Evolutionary conservation across 352 stramenopile genomes (phyloP).

Genomic region (Globisporangium viniferum): DNA sequence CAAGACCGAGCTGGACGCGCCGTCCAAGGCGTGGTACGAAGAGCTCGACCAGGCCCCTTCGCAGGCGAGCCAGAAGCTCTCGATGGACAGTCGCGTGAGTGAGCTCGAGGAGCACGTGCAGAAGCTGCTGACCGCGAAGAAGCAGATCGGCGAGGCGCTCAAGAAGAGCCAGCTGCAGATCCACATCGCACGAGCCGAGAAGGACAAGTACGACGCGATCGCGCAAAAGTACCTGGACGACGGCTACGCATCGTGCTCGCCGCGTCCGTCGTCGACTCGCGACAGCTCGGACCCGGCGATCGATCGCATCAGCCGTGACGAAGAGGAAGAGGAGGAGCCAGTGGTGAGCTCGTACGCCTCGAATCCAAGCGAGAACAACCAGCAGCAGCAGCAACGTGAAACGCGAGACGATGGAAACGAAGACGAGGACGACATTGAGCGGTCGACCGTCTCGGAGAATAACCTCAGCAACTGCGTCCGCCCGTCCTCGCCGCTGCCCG

Average conservation of each 20-base stretch:
- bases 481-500: slow-evolving; percentile 10
- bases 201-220: slow-evolving; percentile 31
- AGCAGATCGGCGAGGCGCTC: slow-evolving; percentile 34
- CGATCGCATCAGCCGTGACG: background rate
- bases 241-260: slow-evolving; percentile 18
- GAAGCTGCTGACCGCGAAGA: slow-evolving; percentile 32
- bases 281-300: background rate
- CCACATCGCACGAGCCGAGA: slow-evolving; percentile 24
- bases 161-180: slow-evolving; percentile 37
- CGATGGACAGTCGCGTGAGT: slow-evolving; percentile 34
- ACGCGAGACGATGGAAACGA: background rate
- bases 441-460: slow-evolving; percentile 5
- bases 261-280: background rate
- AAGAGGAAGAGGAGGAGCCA: background rate
- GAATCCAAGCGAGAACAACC: background rate
- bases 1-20: slow-evolving; percentile 17
- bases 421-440: background rate
- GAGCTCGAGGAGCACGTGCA: slow-evolving; percentile 42
- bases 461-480: background rate
- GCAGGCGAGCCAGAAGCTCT: slow-evolving; percentile 19
- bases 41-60: slow-evolving; percentile 20
- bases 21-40: slow-evolving; percentile 18
- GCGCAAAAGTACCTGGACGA: slow-evolving; percentile 28
- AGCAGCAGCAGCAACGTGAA: background rate
- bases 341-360: background rate